Base-by-base conservation (phyloP, 257 asterid genomes). In the Anisodus tanguticus region DNA sequence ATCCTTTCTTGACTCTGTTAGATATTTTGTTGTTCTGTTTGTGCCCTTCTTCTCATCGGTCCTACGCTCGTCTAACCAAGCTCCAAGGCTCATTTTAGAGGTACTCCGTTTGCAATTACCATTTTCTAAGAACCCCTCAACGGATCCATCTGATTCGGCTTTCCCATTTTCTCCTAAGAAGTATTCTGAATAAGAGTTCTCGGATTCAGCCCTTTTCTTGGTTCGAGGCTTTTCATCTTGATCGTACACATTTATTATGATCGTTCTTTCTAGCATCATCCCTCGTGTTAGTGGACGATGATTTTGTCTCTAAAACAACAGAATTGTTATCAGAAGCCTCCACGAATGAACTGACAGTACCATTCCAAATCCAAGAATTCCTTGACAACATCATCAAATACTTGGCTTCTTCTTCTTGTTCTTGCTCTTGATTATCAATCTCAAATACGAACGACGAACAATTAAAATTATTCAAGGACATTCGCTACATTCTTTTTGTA, bases 311-410 rank as follows among this genome's bases (percentile, higher is more conserved):
- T 55, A 94, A 70, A 43, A 93, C 90, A 80, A 92, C 97, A 9
- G 99, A 93, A 80, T 90, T 92, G 64, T 94, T 96, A 53, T 93
- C 99, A n/a, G 98, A 93, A 69, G 97, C 91, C 86, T 94, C 99
- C 0, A 92, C 94, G 89, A 91, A 93, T 12, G 97, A 92, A 86
- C 87, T 86, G 13, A 87, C 93, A 54, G 94, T 92, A 74, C 88
- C 88, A 74, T 88, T 89, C 84, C 89, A 85, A 11, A 72, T 88
- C 68, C 91, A 88, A 47, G 87, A 89, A 90, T 94, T 98, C 93
- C 89, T 92, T 2, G 98, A 93, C 91, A 96, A 82, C 97, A 92
- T 66, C 92, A 96, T 90, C 81, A 96, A 91, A 87, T 97, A 91
- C 87, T 88, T 89, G 64, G 99, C 99, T 13, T 92, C 86, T 49